Evolutionary conservation across 257 asterid genomes (phyloP), one percentile per base, ranked within the genome.

Genomic region (Salvia miltiorrhiza): DNA sequence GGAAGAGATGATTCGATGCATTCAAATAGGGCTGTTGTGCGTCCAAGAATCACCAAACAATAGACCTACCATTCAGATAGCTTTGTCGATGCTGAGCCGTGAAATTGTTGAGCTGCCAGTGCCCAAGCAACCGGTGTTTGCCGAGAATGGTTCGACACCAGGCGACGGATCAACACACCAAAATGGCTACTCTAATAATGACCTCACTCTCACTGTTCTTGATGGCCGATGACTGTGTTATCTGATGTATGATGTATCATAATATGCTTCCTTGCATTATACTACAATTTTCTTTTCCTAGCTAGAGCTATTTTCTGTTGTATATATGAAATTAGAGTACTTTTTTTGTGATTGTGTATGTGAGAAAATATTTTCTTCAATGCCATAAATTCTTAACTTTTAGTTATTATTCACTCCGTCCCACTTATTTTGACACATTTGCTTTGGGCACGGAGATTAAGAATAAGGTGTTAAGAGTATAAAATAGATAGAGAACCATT

Each of bases 11-110:
- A 52, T 49, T 10, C 73, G 83, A 64, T 88, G 87, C 73, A 82
- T 88, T 52, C 82, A 79, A 1, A 76, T 86, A 26, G 87, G 83
- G 10, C 75, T 86, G 19, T 4, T 88, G 41, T 86, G 84, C 35
- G 85, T 88, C 16, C 86, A 88, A 47, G 83, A 88, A 61, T 37
- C 59, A 28, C 79, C 82, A 1, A 53, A 16, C 5, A 81, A 84
- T 10, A 63, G 87, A 19, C 85, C 95, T 0, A 19, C 79, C 1
- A 81, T 83, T 78, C 75, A 82, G 26, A 50, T 49, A 9, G 80
- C 81, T 24, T 69, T 81, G 1, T 40, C 80, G 20, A 81, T 81
- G 85, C 75, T 81, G 68, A 77, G 44, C 10, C 7, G 65, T 20
- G 65, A 58, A 16, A 35, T 58, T 4, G 3, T 9, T 1, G 47